Percentiles rank a stretch among this genome's conserved stretches.
Evolutionary conservation across 2,329 filamentous ascomycete species (phyloP).

Genomic region (Ciborinia camelliae): DNA sequence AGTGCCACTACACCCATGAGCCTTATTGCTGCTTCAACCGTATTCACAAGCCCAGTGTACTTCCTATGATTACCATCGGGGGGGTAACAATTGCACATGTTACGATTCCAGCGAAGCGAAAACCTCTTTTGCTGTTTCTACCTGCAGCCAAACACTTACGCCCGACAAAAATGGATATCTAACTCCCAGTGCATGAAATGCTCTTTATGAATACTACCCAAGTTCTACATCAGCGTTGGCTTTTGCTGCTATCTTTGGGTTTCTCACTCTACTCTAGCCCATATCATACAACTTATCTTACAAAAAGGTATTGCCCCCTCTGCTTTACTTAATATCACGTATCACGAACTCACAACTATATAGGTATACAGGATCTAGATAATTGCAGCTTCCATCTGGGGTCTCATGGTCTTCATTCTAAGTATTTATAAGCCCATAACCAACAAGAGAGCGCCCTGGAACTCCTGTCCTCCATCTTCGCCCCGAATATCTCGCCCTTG

Average conservation of each 20-base stretch:
- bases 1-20: background rate
- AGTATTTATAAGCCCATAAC: constrained; percentile 41
- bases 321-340: background rate
- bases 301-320: constrained; percentile 33
- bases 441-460: constrained; percentile 39
- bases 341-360: background rate
- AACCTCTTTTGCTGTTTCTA: constrained; percentile 18
- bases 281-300: constrained; percentile 40
- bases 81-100: constrained; percentile 20
- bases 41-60: constrained; percentile 5
- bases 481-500: constrained; percentile 40
- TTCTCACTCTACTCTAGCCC: constrained; percentile 33
- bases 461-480: constrained; percentile 41
- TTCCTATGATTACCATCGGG: constrained; percentile 20
- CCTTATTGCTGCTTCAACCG: background rate
- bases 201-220: constrained; percentile 41
- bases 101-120: constrained; percentile 10
- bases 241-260: constrained; percentile 40
- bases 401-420: constrained; percentile 41
- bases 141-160: constrained; percentile 18
- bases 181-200: constrained; percentile 39
- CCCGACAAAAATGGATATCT: constrained; percentile 26
- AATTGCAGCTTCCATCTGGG: constrained; percentile 45
- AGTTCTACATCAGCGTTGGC: constrained; percentile 39
- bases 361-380: constrained; percentile 2